Conservation (phyloP, 495 filamentous ascomycete species). For the Rhypophila decipiens region DNA sequence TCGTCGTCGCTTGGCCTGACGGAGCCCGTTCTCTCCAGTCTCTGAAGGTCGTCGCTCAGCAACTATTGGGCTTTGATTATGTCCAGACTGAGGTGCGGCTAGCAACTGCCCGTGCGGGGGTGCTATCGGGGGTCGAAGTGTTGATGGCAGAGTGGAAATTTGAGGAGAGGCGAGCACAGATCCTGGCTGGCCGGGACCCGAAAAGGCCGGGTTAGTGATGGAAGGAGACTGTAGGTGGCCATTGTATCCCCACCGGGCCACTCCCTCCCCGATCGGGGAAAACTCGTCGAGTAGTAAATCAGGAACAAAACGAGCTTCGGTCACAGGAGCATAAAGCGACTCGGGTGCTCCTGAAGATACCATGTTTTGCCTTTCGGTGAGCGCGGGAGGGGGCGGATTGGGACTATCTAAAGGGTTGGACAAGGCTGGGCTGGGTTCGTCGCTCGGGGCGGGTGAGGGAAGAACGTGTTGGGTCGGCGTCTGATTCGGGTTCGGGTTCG, state of each 20-base stretch:
- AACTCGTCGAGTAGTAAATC: background rate
- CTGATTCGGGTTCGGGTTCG: too few relatives aligned
- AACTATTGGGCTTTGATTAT: background rate
- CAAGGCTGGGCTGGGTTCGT: conserved; percentile 41
- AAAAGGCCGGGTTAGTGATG: too few relatives aligned
- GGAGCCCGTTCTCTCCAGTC: too few relatives aligned
- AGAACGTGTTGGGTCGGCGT: conserved; percentile 27
- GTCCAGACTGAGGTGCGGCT: background rate
- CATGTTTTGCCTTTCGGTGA: conserved; percentile 12
- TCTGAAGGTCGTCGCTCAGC: background rate
- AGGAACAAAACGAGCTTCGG: conserved; percentile 22
- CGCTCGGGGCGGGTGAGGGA: conserved; percentile 51
- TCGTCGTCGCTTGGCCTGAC: too few relatives aligned
- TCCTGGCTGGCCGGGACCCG: background rate
- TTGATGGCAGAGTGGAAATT: background rate
- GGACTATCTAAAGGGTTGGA: conserved; percentile 24
- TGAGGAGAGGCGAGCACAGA: background rate
- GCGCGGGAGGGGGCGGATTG: conserved; percentile 8
- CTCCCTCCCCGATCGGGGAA: background rate
- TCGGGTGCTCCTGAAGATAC: background rate
- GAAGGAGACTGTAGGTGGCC: background rate
- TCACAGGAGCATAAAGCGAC: conserved; percentile 8
- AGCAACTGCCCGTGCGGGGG: background rate
- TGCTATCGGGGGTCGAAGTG: background rate
- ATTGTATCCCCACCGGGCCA: background rate